phyloP scores from a whole-genome alignment of 176 grass and related monocot genomes.

The Rhipidocladum racemiflorum region DNA sequence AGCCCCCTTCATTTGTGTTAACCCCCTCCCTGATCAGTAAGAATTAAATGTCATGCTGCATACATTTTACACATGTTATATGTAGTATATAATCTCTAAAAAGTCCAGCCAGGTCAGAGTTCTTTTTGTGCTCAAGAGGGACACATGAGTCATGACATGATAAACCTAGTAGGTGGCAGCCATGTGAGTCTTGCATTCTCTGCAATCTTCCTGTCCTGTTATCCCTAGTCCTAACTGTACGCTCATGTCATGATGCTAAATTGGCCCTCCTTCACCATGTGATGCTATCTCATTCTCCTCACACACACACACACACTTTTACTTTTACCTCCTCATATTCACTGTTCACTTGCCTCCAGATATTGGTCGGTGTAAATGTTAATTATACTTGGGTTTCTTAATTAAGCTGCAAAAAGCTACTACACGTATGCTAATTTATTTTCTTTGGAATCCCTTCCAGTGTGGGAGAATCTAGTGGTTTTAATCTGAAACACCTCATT shows the following conservation, averaged over 20 bases:
- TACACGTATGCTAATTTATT: conserved; percentile 1
- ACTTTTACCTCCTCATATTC: not conserved
- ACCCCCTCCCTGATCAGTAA: not conserved
- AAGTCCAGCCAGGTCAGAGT: conserved; percentile 17
- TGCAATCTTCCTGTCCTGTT: conserved; percentile 43
- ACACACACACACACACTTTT: not conserved
- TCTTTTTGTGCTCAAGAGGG: conserved; percentile 1
- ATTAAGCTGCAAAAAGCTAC: not conserved
- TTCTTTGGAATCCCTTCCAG: conserved; percentile 2
- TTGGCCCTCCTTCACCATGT: conserved; percentile 24
- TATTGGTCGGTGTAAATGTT: conserved; percentile 35
- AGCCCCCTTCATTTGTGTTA: not conserved
- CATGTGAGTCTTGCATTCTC: conserved; percentile 42
- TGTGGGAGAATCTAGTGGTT: conserved; percentile 29
- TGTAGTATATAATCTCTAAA: not conserved
- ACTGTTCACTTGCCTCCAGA: not conserved
- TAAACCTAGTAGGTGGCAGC: conserved; percentile 15
- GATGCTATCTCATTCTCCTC: not conserved
- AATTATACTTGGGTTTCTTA: not conserved
- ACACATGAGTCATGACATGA: conserved; percentile 20
- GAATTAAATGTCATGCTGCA: not conserved
- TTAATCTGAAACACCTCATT: not conserved
- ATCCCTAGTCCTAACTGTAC: conserved; percentile 19
- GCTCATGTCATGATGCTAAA: conserved; percentile 25
- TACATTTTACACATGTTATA: not conserved